phyloP scores from a whole-genome alignment of 2,329 filamentous ascomycete species.

The Pyrenochaeta sp. region DNA sequence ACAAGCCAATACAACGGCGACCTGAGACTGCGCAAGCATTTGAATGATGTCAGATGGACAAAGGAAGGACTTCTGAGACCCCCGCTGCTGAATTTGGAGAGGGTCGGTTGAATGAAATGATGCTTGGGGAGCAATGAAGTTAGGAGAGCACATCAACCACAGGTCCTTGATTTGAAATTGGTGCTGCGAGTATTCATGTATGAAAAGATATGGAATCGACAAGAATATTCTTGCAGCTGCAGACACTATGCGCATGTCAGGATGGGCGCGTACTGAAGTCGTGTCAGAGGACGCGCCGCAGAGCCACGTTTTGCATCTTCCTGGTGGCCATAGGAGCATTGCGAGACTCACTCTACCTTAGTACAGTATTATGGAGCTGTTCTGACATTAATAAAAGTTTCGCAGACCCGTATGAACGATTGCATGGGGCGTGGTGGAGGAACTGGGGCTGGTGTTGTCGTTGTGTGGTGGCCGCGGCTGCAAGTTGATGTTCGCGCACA shows the following conservation, averaged over 20 bases:
- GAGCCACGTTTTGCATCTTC: background rate
- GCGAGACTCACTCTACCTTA: too few relatives aligned
- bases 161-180: too few relatives aligned
- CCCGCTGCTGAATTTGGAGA: background rate
- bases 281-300: background rate
- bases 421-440: background rate
- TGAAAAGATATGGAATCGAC: background rate
- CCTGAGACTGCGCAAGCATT: background rate
- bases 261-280: background rate
- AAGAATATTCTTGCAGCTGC: too few relatives aligned
- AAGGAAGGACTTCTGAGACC: background rate
- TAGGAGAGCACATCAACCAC: too few relatives aligned
- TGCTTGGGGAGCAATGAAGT: background rate
- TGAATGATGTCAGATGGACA: background rate
- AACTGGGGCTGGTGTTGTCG: constrained; percentile 5
- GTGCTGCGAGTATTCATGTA: too few relatives aligned
- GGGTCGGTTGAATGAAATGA: background rate
- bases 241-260: background rate
- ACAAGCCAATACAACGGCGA: too few relatives aligned
- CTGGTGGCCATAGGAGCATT: background rate
- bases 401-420: background rate
- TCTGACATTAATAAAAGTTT: background rate
- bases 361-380: background rate
- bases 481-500: constrained; percentile 17
- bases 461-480: constrained; percentile 13